Base-by-base conservation (phyloP, 257 asterid genomes). In the Knoxia roxburghii region DNA sequence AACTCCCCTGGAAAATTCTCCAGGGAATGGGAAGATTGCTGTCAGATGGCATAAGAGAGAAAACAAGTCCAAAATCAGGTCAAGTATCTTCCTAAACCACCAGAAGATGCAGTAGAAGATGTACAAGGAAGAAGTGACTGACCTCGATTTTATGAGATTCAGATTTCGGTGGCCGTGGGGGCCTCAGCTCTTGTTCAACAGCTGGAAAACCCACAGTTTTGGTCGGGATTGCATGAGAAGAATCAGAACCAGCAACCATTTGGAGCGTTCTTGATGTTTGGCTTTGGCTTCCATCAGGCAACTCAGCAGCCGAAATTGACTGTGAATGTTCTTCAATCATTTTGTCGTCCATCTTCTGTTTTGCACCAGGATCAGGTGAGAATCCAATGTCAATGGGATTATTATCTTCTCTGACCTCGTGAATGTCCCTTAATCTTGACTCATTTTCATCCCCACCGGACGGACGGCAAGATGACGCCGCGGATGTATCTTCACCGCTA, bases 361-460 rank as follows among this genome's bases (percentile, higher is more conserved):
- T 29, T 61, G 30, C 48, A 43, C 64, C 29, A 40, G 39, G 52
- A 15, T 64, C 76, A 73, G 82, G 78, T 64, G 86, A 77, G 68
- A 79, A 68, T 52, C 75, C 86, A 70, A 71, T 57, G 10, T 73
- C 67, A 7, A 32, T 20, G 2, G 63, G 32, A 57, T 65, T 80
- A 72, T 51, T 68, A n/a, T n/a, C n/a, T 61, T 78, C 81, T 7
- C 68, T 68, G 23, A 62, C 67, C 74, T 83, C 83, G 2, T 64
- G 61, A 23, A 67, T 71, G 71, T 77, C 86, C 61, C 75, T 63
- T 24, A 65, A 75, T 68, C 78, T 77, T 29, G 78, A 69, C 49
- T 79, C 90, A 59, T 71, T 66, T 63, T 76, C 83, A 32, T 68
- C 81, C 68, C 70, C 68, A 5, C 66, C 61, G 5, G 74, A 74